These are phyloP conservation scores for Penicillium sp. DNA, from an alignment of 2,329 filamentous ascomycete genomes.

Conservation along the genomic window DNA sequence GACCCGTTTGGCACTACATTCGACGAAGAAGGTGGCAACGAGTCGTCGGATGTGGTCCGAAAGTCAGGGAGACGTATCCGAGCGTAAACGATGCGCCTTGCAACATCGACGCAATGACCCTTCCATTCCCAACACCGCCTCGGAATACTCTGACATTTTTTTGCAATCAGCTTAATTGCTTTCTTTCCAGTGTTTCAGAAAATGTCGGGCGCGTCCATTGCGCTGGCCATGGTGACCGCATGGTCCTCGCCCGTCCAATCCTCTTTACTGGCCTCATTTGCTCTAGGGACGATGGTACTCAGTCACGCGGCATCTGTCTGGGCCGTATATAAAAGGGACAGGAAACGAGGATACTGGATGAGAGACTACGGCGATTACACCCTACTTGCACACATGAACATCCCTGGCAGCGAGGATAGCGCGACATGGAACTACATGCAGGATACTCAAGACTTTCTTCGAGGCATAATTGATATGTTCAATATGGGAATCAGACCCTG, in stretches of 20 bases:
- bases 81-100: not conserved
- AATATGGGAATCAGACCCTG: slow-evolving; percentile 46
- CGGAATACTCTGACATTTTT: not conserved
- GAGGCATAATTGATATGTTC: slow-evolving; percentile 42
- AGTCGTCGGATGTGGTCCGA: not conserved
- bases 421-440: slow-evolving; percentile 51
- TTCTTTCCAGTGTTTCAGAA: not conserved
- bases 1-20: not conserved
- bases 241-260: slow-evolving; percentile 1
- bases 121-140: not conserved
- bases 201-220: not conserved
- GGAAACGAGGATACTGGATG: slow-evolving; percentile 45
- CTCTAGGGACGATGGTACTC: slow-evolving; percentile 41
- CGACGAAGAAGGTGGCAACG: not conserved
- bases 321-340: slow-evolving; percentile 26
- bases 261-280: slow-evolving; percentile 30
- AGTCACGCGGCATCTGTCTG: slow-evolving; percentile 43
- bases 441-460: slow-evolving; percentile 40
- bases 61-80: not conserved
- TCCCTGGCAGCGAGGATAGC: slow-evolving; percentile 50
- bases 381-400: slow-evolving; percentile 46
- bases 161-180: not conserved
- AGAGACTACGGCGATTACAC: slow-evolving; percentile 41
- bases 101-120: not conserved
- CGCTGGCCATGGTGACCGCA: not conserved